phyloP scores from a whole-genome alignment of 176 grass and related monocot species.

The Carex littledalei region DNA sequence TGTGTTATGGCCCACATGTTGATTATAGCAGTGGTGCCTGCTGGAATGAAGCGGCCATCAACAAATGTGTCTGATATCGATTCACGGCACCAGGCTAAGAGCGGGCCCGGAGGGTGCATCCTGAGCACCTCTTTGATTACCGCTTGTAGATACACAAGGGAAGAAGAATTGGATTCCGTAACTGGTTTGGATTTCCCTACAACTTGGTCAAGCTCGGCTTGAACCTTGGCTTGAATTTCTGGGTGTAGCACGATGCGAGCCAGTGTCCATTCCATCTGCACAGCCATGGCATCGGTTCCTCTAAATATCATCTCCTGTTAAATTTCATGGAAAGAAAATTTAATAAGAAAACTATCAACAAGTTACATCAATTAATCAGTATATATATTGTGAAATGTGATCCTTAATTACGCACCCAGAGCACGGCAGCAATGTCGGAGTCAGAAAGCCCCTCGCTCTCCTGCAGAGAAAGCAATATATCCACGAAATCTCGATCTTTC shows the following conservation, averaged over 20 bases:
- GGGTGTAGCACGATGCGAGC: constrained; percentile 60
- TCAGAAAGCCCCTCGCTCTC: constrained; percentile 55
- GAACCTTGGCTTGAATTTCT: constrained; percentile 53
- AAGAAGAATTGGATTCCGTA: constrained; percentile 30
- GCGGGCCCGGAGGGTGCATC: constrained; percentile 74
- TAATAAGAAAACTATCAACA: background rate
- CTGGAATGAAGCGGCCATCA: constrained; percentile 55
- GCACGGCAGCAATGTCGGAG: constrained; percentile 59
- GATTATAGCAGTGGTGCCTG: constrained; percentile 68
- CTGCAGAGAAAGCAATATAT: constrained; percentile 63
- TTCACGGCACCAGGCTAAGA: constrained; percentile 55
- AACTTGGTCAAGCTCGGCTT: constrained; percentile 49
- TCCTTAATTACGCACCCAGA: constrained; percentile 45
- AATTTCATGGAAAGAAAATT: background rate
- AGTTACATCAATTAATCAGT: background rate
- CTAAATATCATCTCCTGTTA: constrained; percentile 87
- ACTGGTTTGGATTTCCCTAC: constrained; percentile 26
- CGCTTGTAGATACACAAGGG: constrained; percentile 62
- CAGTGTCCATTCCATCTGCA: constrained; percentile 79
- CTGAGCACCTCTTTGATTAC: constrained; percentile 72
- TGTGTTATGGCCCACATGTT: constrained; percentile 88
- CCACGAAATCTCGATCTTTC: constrained; percentile 49
- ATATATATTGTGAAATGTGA: background rate
- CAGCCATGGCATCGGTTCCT: constrained; percentile 79
- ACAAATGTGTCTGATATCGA: constrained; percentile 57